phyloP scores from a whole-genome alignment of 805 yeast genomes.

The Zygotorulaspora danielsina region DNA sequence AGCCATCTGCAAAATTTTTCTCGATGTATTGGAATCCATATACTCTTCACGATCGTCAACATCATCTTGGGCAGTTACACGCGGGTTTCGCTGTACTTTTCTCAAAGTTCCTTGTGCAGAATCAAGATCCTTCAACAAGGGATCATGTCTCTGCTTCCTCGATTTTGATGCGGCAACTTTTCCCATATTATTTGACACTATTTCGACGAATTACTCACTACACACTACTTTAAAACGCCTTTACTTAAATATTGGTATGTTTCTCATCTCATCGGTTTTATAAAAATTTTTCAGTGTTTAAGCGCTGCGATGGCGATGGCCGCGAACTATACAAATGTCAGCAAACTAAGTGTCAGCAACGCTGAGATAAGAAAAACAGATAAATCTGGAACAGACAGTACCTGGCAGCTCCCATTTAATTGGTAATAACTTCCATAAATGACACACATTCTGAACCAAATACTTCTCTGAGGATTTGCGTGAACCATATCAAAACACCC shows the following conservation, averaged over 20 bases:
- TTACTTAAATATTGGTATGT: too few relatives aligned
- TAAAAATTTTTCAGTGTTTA: constrained; percentile 15
- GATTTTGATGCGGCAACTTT: constrained; percentile 52
- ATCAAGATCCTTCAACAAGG: constrained; percentile 74
- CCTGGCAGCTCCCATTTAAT: too few relatives aligned
- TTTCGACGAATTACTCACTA: neutral
- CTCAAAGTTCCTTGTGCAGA: constrained; percentile 69
- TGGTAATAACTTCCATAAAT: too few relatives aligned
- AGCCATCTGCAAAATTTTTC: constrained; percentile 85
- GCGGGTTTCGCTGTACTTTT: constrained; percentile 35
- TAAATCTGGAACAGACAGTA: too few relatives aligned
- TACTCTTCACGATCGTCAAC: constrained; percentile 53
- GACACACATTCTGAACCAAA: neutral
- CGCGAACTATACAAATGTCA: neutral
- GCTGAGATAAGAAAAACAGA: constrained; percentile 7
- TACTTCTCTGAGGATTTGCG: constrained; percentile 4
- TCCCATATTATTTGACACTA: constrained; percentile 48
- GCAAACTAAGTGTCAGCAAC: too few relatives aligned
- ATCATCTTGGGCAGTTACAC: constrained; percentile 37
- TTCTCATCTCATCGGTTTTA: constrained; percentile 13
- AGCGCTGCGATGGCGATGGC: constrained; percentile 4
- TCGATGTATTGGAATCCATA: constrained; percentile 76
- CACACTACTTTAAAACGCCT: neutral
- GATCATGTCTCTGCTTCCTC: constrained; percentile 67
- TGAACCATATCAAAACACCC: constrained; percentile 12